Base-by-base conservation (phyloP, 768 basidiomycete species). In the Pleurotus giganteus region DNA sequence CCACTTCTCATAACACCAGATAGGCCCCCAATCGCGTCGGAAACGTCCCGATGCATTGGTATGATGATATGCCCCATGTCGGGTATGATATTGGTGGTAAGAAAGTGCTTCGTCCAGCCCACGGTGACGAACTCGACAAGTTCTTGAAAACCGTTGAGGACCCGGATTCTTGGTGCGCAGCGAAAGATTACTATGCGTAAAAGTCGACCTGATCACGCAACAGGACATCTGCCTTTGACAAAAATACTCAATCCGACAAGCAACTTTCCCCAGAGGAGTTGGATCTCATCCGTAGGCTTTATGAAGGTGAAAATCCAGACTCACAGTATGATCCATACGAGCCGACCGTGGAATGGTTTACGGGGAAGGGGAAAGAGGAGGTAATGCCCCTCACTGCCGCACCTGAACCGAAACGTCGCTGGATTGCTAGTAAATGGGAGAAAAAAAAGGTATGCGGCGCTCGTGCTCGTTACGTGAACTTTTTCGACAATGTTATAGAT, bases 351-450 rank as follows among this genome's bases (percentile, higher is more conserved):
- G 95, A 98, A 68, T 98, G 94, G 93, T 99, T 98, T 69, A 96
- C 96, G 9, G 93, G 92, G 2, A 89, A 93, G 70, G 94, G 94
- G 11, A 94, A 93, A 65, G 91, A 97, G 65, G 92, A 95, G 72
- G 73, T 88, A 19, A 98, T 94, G 94, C 97, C 97, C 21, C 70
- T 99, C 12, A 91, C 88, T 9, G 84, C 85, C 27, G 89, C 90
- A 24, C 92, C 94, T 2, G 94, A 98, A 67, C 97, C 97, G 17
- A 99, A 99, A 72, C 83, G 93, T 52, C 83, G 97, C 44, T 99
- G 95, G 86, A 81, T 98, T 11, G 93, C 95, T 12, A 96, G 93
- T 73, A 98, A 95, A 76, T 99, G 97, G 97, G 97, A 98, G 73
- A 98, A 97, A 72, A 87, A 97, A 80, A 99, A 99, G 84, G 95